Evolutionary conservation across 495 filamentous ascomycete species (phyloP), one percentile per base, ranked within the genome.

Genomic region (Podospora appendiculata): DNA sequence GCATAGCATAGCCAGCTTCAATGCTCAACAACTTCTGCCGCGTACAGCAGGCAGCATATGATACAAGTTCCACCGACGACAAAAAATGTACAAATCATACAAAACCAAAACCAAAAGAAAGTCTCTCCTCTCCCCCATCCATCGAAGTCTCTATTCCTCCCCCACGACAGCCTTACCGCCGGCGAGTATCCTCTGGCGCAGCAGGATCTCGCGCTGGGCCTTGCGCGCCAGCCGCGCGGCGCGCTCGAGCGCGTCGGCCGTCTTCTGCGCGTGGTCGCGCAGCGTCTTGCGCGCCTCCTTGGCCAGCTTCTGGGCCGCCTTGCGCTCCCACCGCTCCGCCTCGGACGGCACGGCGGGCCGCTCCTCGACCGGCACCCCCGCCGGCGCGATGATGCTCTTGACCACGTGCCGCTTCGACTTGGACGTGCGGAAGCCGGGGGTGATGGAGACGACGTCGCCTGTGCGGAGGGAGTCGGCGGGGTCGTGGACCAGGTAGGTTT

Each of bases 401-500:
- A 93, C 84, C 33, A 92, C 85, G 66, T 91, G 87, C 32, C 78
- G 82, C 55, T 91, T 88, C 48, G 67, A 63, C 49, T 83, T 82
- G 54, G 78, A 79, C 52, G 77, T 76, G 13, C 83, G 80, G 61
- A 71, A 83, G 41, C 84, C 84, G 17, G 83, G 78, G 17, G 79
- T 79, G 62, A 93, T 87, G 65, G 83, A 79, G n/a, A 94, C 82
- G 12, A 92, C 80, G 67, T 94, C 89, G 61, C 89, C 89, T 45
- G 77, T 72, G 50, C 84, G 80, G 46, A 89, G 73, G 12, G 86
- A 89, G 72, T 84, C 79, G 62, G 65, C 69, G 7, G 88, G 89
- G 72, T 94, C 89, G 64, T 87, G 80, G 13, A 91, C 88, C 35
- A 90, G 76, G 67, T 75, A 66, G 48, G 67, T 70, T 35, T 66